Evolutionary conservation across 805 yeast genomes (phyloP).

Genomic region (Hanseniaspora opuntiae): DNA sequence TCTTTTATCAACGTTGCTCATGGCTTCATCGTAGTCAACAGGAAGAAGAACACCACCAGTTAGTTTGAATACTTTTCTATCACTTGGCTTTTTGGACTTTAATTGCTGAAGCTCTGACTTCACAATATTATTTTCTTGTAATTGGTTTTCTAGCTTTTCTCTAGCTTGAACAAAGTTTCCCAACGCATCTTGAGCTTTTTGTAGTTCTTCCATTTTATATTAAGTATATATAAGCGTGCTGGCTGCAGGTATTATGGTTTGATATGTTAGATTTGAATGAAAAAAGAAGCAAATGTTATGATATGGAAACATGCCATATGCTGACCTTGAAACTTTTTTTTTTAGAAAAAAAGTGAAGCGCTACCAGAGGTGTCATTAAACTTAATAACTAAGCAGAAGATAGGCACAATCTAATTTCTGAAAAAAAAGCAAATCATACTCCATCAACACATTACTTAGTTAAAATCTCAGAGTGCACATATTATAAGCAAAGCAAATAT

Average conservation of each 20-base stretch:
- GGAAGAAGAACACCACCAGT: slow-evolving; percentile 89
- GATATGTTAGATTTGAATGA: background rate
- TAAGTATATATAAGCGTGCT: slow-evolving; percentile 14
- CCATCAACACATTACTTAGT: background rate
- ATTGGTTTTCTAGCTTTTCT: slow-evolving; percentile 82
- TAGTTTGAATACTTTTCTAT: slow-evolving; percentile 69
- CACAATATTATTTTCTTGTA: slow-evolving; percentile 85
- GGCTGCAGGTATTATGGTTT: background rate
- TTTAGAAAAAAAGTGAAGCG: background rate
- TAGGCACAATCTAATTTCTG: too few species aligned
- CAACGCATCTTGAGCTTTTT: slow-evolving; percentile 34
- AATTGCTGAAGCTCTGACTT: slow-evolving; percentile 59
- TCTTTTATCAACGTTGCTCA: slow-evolving; percentile 71
- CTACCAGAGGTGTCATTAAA: background rate
- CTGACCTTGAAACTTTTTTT: background rate
- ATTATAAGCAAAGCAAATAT: background rate
- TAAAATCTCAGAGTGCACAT: too few species aligned
- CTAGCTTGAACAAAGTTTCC: slow-evolving; percentile 53
- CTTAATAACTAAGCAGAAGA: too few species aligned
- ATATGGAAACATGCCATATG: too few species aligned
- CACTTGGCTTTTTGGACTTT: slow-evolving; percentile 30
- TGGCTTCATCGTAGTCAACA: slow-evolving; percentile 74
- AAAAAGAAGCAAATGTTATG: background rate
- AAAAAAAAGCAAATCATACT: too few species aligned
- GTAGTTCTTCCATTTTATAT: slow-evolving; percentile 32